Base-by-base conservation (phyloP, 495 filamentous ascomycete species). In the Penicillium ucsense region DNA sequence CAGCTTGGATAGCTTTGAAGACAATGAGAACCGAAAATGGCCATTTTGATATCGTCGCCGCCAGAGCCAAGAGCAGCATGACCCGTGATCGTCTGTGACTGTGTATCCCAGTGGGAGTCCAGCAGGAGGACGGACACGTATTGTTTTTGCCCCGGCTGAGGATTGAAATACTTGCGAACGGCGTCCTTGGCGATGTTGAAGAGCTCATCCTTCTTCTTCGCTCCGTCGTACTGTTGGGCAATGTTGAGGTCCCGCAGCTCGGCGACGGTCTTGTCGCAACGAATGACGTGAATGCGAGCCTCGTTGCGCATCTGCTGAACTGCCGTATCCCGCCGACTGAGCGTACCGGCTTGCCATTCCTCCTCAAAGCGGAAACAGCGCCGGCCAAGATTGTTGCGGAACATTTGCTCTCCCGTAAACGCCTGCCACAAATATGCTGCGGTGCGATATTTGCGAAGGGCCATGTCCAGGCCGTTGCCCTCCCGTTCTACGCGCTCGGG, bases 401-500 rank as follows among this genome's bases (percentile, higher is more conserved):
- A 84, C 89, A 95, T 95, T 60, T 96, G 89, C 59, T 95, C 89
- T 8, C 85, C 87, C 1, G 90, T 96, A 58, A 92, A 95, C 6
- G 89, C 88, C 62, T 95, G 90, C 90, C 90, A 96, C 3, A 96
- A 74, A 61, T 95, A 94, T 11, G 88, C 89, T 27, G 88, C 83
- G 81, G 89, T 94, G 45, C 88, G 78, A 57, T 87, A 94, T 63
- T 95, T 95, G 47, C 78, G 76, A 52, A 92, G 76, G 0, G 90
- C 90, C 8, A 74, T 80, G 3, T 91, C 84, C 31, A 95, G 56
- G 3, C 76, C 78, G 59, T 91, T 91, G 4, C 86, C 89, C 73
- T 94, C 89, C 47, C 77, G 77, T 58, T 86, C 79, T 37, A 76
- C 64, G 33, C 84, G 73, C 45, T 89, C 81, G 1, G 89, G 88